Conservation (phyloP, 768 basidiomycete genomes). For the Hypholoma sublateritium region DNA sequence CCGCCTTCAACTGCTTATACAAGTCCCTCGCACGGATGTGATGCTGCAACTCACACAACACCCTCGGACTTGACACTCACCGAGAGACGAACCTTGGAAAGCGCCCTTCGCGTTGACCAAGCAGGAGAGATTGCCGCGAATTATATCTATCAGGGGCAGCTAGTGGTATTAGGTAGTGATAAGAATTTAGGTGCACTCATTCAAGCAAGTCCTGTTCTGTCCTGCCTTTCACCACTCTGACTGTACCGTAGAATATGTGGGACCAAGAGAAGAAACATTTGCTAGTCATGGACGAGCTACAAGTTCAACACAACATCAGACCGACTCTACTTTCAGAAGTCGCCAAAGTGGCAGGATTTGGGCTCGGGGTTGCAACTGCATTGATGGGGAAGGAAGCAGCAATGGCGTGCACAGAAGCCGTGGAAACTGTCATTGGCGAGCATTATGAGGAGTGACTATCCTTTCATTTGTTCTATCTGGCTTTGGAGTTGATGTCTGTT, state of each 20-base stretch:
- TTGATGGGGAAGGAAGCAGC: conserved; percentile 90
- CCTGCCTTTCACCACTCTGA: not conserved
- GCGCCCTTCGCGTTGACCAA: conserved; percentile 87
- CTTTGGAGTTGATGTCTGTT: not conserved
- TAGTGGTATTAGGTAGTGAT: conserved; percentile 68
- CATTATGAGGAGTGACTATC: conserved; percentile 94
- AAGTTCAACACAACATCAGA: conserved; percentile 78
- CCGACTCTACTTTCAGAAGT: conserved; percentile 83
- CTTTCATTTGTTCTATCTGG: not conserved
- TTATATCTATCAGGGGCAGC: conserved; percentile 91
- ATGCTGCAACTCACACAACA: conserved; percentile 50
- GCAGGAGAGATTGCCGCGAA: conserved; percentile 96
- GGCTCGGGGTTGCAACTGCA: conserved; percentile 82
- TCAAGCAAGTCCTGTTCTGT: conserved; percentile 50
- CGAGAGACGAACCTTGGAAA: conserved; percentile 55
- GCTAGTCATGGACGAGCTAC: conserved; percentile 80
- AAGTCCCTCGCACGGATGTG: conserved; percentile 30
- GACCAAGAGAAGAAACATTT: conserved; percentile 94
- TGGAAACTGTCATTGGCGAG: conserved; percentile 97
- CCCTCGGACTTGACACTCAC: conserved; percentile 48
- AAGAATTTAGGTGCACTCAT: conserved; percentile 60
- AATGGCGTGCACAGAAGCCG: conserved; percentile 98
- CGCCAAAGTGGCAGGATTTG: conserved; percentile 86
- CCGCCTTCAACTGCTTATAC: conserved; percentile 48
- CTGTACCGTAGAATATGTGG: conserved; percentile 83